Percentiles rank a stretch among this genome's conserved stretches.
Evolutionary conservation across 2,329 filamentous ascomycete species (phyloP).

Genomic region (Talaromyces sp.): DNA sequence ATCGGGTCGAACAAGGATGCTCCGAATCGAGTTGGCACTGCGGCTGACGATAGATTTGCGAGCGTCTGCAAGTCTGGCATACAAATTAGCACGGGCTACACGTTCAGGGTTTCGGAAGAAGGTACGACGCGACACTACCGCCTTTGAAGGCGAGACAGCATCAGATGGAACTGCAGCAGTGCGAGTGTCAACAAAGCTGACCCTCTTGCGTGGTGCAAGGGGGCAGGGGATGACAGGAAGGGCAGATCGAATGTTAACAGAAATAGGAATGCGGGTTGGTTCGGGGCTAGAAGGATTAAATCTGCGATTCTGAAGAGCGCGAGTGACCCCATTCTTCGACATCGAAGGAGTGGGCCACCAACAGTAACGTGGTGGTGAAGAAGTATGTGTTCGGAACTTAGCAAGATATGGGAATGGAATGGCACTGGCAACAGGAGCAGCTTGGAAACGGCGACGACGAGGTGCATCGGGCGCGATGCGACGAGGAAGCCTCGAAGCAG

Average conservation of each 20-base stretch:
- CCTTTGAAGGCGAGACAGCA: background rate
- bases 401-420: constrained; percentile 18
- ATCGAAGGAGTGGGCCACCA: constrained; percentile 15
- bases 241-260: constrained; percentile 8
- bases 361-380: constrained; percentile 11
- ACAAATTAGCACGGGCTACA: constrained; percentile 15
- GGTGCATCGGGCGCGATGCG: constrained; percentile 10
- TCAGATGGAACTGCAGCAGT: background rate
- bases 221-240: constrained; percentile 10
- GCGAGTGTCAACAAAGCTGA: constrained; percentile 3
- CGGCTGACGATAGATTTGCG: constrained; percentile 20
- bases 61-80: background rate
- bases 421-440: constrained; percentile 20
- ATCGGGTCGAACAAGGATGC: constrained; percentile 20
- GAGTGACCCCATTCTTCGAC: constrained; percentile 17
- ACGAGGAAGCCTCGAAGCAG: constrained; percentile 1
- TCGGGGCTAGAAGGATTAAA: background rate
- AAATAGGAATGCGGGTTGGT: constrained; percentile 25
- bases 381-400: constrained; percentile 12
- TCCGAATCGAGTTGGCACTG: constrained; percentile 22
- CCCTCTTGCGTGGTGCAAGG: constrained; percentile 12
- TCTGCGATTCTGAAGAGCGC: constrained; percentile 13
- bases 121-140: constrained; percentile 3
- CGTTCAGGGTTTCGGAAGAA: background rate
- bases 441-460: constrained; percentile 21